Conservation (phyloP, 305 asterid species). For the Fraxinus ornus region DNA sequence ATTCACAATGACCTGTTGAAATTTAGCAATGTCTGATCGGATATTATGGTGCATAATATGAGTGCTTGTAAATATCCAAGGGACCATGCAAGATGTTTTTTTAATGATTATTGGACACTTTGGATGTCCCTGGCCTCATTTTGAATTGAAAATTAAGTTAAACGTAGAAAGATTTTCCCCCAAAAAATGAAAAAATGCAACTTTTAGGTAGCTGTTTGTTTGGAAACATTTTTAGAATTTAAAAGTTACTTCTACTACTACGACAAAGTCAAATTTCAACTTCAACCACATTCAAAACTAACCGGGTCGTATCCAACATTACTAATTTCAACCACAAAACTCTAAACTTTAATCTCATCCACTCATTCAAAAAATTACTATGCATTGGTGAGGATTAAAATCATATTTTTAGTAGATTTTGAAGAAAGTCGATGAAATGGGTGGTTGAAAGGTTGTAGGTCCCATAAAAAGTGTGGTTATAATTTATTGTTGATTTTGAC, state of each 20-base stretch:
- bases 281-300: not conserved
- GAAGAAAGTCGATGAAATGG: not conserved
- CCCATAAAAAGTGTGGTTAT: not conserved
- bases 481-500: not conserved
- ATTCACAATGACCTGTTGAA: not conserved
- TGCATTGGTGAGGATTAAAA: not conserved
- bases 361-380: not conserved
- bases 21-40: not conserved
- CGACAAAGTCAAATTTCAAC: not conserved
- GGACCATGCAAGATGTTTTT: not conserved
- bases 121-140: not conserved
- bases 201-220: not conserved
- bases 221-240: not conserved
- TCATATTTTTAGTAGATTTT: not conserved
- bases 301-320: not conserved
- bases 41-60: not conserved
- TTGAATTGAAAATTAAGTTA: not conserved
- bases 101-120: not conserved
- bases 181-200: not conserved
- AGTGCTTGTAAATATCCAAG: not conserved
- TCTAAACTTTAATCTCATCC: not conserved
- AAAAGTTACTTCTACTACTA: not conserved
- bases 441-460: not conserved
- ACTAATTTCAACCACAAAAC: not conserved
- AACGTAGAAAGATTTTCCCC: not conserved